Evolutionary conservation across 352 stramenopile genomes (phyloP).

Genomic region (Phytophthora rubi): DNA sequence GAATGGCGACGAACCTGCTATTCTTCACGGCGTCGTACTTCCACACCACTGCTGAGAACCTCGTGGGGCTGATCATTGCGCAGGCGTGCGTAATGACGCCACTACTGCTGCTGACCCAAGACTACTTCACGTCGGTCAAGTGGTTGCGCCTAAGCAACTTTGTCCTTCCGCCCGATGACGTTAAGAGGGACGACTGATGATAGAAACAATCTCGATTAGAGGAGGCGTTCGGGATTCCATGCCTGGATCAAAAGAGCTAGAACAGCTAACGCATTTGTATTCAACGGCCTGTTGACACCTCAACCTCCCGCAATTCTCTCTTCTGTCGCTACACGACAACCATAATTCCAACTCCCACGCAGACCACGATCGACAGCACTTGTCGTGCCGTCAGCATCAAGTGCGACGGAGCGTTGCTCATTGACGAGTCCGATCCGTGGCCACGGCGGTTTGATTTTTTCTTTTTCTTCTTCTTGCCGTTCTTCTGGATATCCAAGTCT

Average conservation of each 20-base stretch:
- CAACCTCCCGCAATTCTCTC: conserved; percentile 1
- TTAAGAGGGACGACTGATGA: conserved; percentile 35
- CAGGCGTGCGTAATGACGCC: conserved; percentile 68
- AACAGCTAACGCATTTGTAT: conserved; percentile 19
- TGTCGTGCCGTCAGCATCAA: conserved; percentile 22
- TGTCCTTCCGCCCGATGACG: conserved; percentile 51
- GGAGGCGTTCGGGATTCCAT: neutral
- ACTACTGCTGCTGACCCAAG: conserved; percentile 68
- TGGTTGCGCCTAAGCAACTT: conserved; percentile 71
- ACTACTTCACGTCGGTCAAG: conserved; percentile 52
- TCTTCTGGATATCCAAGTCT: conserved; percentile 69
- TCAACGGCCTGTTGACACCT: conserved; percentile 25
- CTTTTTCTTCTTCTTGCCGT: conserved; percentile 58
- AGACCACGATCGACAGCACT: conserved; percentile 31
- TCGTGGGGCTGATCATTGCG: conserved; percentile 62
- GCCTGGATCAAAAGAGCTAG: conserved; percentile 11
- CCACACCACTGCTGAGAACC: conserved; percentile 72
- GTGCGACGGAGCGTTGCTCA: conserved; percentile 12
- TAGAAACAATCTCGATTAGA: conserved; percentile 3
- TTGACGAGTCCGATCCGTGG: conserved; percentile 23
- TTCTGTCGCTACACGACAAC: conserved; percentile 24
- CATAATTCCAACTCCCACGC: conserved; percentile 31
- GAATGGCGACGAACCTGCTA: conserved; percentile 55
- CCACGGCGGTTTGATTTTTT: conserved; percentile 34
- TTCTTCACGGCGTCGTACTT: conserved; percentile 78